Evolutionary conservation across 2,329 filamentous ascomycete species (phyloP).

Genomic region (Curvularia hawaiiensis): DNA sequence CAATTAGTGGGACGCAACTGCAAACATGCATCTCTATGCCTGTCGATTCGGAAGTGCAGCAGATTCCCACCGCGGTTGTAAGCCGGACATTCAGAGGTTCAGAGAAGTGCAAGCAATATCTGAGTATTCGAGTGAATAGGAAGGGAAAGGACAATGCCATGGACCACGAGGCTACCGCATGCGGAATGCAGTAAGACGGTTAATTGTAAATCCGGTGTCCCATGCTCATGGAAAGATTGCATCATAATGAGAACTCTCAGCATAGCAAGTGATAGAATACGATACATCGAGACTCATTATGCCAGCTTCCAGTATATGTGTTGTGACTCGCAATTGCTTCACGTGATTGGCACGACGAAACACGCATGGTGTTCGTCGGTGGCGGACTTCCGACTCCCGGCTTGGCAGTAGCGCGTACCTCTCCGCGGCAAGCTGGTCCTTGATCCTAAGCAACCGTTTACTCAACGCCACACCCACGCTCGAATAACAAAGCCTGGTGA

Average conservation of each 20-base stretch:
- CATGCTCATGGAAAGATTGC: neutral
- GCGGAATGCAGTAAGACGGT: neutral
- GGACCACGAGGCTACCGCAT: neutral
- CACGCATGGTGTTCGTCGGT: constrained; percentile 2
- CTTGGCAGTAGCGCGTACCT: constrained; percentile 21
- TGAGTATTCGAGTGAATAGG: neutral
- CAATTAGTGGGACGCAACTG: neutral
- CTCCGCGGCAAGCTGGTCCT: constrained; percentile 16
- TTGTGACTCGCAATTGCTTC: neutral
- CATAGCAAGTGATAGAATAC: neutral
- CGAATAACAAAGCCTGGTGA: constrained; percentile 20
- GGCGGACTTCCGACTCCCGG: constrained; percentile 7
- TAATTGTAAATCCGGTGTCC: neutral
- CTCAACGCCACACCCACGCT: constrained; percentile 1
- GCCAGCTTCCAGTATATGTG: no score
- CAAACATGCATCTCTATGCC: neutral
- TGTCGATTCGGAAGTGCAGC: no score
- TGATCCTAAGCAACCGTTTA: constrained; percentile 2
- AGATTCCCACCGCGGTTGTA: no score
- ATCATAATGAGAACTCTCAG: neutral
- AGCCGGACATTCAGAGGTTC: neutral
- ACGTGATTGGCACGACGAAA: neutral
- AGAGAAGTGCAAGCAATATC: neutral
- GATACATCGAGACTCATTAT: neutral
- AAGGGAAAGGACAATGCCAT: no score